Evolutionary conservation across 139 green algal genomes (phyloP).

Genomic region (Closterium sp.): DNA sequence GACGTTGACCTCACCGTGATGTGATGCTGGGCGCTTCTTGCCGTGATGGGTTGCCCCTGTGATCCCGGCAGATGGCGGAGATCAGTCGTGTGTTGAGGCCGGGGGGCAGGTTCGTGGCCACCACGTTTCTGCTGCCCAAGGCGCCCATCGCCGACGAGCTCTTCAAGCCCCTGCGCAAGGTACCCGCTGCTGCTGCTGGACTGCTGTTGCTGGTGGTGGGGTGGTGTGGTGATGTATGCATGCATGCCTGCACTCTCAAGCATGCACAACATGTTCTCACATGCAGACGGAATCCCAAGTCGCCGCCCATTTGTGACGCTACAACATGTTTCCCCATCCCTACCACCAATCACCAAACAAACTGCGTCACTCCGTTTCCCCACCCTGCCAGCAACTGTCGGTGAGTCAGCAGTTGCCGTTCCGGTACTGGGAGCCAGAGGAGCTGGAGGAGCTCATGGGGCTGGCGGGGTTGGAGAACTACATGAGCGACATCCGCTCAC

Average conservation of each 20-base stretch:
- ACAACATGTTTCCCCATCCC: too few relatives aligned
- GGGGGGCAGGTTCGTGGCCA: constrained; percentile 88
- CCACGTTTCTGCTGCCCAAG: constrained; percentile 59
- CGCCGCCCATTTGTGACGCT: too few relatives aligned
- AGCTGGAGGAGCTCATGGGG: background rate
- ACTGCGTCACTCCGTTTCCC: background rate
- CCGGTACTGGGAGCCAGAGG: constrained; percentile 10
- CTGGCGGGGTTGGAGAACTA: background rate
- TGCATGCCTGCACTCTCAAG: too few relatives aligned
- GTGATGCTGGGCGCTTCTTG: too few relatives aligned
- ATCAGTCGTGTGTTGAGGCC: constrained; percentile 87
- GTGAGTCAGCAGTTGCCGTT: background rate
- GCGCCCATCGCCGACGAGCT: constrained; percentile 30
- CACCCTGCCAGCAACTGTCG: background rate
- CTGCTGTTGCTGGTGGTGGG: too few relatives aligned
- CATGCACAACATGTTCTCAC: too few relatives aligned
- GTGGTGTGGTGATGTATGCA: too few relatives aligned
- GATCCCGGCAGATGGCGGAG: constrained; percentile 67
- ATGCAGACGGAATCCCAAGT: too few relatives aligned
- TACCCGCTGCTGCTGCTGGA: background rate
- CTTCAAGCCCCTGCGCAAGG: constrained; percentile 30
- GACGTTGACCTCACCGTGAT: too few relatives aligned
- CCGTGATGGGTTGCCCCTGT: too few relatives aligned
- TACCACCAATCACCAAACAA: background rate
- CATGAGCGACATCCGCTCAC: background rate